Conservation (phyloP, 176 grass and related monocot genomes). For the Saccharum officinarum region DNA sequence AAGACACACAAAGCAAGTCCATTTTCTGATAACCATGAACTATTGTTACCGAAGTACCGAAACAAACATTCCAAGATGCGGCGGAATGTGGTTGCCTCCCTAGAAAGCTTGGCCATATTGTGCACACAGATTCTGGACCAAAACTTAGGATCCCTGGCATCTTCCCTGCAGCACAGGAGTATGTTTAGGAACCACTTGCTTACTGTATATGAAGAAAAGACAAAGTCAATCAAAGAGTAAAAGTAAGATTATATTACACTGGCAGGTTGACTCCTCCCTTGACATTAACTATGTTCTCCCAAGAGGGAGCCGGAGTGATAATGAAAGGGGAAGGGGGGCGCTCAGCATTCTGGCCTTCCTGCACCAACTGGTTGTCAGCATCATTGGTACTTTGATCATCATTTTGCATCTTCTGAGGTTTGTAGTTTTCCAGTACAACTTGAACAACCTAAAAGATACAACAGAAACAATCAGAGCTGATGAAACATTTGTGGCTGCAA, state of each 20-base stretch:
- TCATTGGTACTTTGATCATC: constrained; percentile 40
- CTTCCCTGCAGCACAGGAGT: constrained; percentile 68
- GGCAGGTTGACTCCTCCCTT: constrained; percentile 70
- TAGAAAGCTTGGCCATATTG: constrained; percentile 93
- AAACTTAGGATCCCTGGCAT: constrained; percentile 73
- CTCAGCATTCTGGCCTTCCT: constrained; percentile 68
- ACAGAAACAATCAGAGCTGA: constrained; percentile 15
- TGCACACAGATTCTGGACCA: constrained; percentile 95
- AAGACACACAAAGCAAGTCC: constrained; percentile 73
- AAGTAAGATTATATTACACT: constrained; percentile 53
- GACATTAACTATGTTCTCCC: constrained; percentile 75
- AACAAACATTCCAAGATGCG: constrained; percentile 74
- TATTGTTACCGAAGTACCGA: constrained; percentile 73
- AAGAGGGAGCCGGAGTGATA: constrained; percentile 55
- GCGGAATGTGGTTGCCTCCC: constrained; percentile 87
- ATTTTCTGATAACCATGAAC: constrained; percentile 77
- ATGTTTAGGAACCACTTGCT: constrained; percentile 26
- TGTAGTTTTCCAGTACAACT: constrained; percentile 88
- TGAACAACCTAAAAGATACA: constrained; percentile 68
- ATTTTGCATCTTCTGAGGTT: constrained; percentile 46
- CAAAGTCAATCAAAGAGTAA: constrained; percentile 15
- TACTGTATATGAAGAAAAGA: constrained; percentile 31
- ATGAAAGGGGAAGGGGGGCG: constrained; percentile 54
- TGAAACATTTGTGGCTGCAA: constrained; percentile 14
- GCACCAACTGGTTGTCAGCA: constrained; percentile 42